phyloP scores from a whole-genome alignment of 148 eudicot genomes.

The Amaranthus cruentus region DNA sequence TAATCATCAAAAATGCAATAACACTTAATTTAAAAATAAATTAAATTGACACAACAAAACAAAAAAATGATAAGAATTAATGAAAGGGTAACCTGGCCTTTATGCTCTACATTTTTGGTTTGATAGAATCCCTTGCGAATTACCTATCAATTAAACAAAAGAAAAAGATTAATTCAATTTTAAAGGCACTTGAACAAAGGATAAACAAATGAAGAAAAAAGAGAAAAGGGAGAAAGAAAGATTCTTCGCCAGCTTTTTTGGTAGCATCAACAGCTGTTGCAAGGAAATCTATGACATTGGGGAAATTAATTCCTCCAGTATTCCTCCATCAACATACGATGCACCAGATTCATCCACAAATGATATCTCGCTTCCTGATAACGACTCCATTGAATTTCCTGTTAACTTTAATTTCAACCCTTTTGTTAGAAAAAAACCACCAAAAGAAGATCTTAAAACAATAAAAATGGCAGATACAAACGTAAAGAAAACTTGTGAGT shows the following conservation, averaged over 20 bases:
- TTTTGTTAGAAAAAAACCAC: background rate
- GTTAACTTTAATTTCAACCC: background rate
- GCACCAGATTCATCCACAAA: constrained; percentile 4
- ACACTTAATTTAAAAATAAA: background rate
- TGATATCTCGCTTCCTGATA: background rate
- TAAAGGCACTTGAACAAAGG: background rate
- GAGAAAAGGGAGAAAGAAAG: background rate
- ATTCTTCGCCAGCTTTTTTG: constrained; percentile 47
- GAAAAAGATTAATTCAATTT: background rate
- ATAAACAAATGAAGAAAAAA: background rate
- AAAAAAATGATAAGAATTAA: background rate
- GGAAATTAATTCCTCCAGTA: background rate
- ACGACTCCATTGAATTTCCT: background rate
- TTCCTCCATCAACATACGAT: background rate
- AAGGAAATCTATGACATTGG: constrained; percentile 31
- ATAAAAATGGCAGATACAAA: background rate
- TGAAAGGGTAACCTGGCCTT: constrained; percentile 51
- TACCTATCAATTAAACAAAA: constrained; percentile 31
- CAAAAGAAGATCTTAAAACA: background rate
- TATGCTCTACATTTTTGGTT: constrained; percentile 84
- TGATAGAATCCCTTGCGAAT: constrained; percentile 62
- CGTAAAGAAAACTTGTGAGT: constrained; percentile 24
- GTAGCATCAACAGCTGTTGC: constrained; percentile 45
- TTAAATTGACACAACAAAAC: background rate
- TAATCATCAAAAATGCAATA: background rate